Evolutionary conservation across 371 early-diverging fungal species (phyloP), one percentile per base, ranked within the genome.

Genomic region (Coemansia sp.): DNA sequence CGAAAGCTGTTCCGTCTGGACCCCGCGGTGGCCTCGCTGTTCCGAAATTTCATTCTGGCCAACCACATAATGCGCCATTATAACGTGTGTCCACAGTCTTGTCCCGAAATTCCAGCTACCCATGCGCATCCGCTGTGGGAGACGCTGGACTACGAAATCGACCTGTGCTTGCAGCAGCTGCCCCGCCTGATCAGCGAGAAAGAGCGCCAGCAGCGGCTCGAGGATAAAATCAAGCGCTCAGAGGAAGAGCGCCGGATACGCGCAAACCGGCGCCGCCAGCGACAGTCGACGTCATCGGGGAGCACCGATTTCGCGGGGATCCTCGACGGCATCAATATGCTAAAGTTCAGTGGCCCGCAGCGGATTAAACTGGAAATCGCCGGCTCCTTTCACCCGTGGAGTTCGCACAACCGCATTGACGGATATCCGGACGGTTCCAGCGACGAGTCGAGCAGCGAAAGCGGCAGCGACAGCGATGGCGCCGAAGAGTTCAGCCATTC

Each of bases 41-140:
- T 93, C 75, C 83, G 99, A 68, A 98, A 98, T 79, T 98, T 88
- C 74, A 78, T 98, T 48, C 80, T 98, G 40, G 96, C 99, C 0
- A 91, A 93, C 63, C 87, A 96, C 30, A 90, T 98, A 65, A 93
- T 98, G 94, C 83, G 95, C 31, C 88, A 86, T 50, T 93, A 93
- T 78, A 83, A 88, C 67, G 93, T 94, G 70, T 90, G 89, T 4
- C 97, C 97, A 7, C 87, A 93, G 85, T 90, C 93, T 3, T 85
- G 82, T 6, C 97, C 97, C 2, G 81, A 80, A 20, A 79, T 96
- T 31, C 96, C 96, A 2, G 77, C 84, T 9, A 96, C 96, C 6
- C 91, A 94, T 64, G 87, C 93, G 62, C 95, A 96, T 65, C 92
- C 93, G 13, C 86, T 96, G 86, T 98, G 98, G 98, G 87, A 91